phyloP scores from a whole-genome alignment of 2,329 filamentous ascomycete genomes.

The Verticillium zaregamsianum region DNA sequence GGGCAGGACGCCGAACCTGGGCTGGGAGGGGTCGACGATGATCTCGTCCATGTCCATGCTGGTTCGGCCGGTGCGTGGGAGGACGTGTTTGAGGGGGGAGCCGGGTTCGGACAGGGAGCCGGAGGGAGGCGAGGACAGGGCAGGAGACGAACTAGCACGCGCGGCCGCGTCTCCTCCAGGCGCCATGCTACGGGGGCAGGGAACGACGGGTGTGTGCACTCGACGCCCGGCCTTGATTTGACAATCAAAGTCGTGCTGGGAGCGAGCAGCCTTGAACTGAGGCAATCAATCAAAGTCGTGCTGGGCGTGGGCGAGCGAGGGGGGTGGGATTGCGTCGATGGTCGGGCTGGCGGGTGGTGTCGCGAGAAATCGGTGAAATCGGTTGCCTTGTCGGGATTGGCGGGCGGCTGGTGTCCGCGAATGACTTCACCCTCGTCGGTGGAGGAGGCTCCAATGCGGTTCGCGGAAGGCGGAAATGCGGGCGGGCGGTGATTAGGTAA shows the following conservation, averaged over 20 bases:
- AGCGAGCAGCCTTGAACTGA: too few species aligned
- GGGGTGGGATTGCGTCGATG: background rate
- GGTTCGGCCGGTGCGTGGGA: slow-evolving; percentile 6
- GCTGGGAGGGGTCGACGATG: slow-evolving; percentile 37
- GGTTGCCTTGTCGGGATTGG: slow-evolving; percentile 1
- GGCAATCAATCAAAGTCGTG: background rate
- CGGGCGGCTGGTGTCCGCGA: slow-evolving; percentile 5
- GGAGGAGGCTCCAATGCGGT: background rate
- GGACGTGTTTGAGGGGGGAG: slow-evolving; percentile 30
- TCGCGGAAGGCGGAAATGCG: background rate
- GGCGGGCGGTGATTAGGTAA: slow-evolving; percentile 12
- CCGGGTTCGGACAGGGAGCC: slow-evolving; percentile 45
- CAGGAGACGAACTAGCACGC: slow-evolving; percentile 40
- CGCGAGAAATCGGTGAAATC: background rate
- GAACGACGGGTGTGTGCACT: background rate
- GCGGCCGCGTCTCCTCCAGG: slow-evolving; percentile 7
- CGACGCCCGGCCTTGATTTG: background rate
- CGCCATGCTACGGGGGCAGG: background rate
- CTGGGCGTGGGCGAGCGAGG: background rate
- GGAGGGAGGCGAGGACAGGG: slow-evolving; percentile 49
- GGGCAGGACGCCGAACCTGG: slow-evolving; percentile 25
- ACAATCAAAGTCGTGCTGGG: background rate
- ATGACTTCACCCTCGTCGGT: slow-evolving; percentile 12
- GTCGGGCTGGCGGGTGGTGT: background rate
- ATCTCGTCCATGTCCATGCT: slow-evolving; percentile 46